Evolutionary conservation across 2,329 filamentous ascomycete species (phyloP), one percentile per base, ranked within the genome.

Genomic region (Coleophoma cylindrospora): DNA sequence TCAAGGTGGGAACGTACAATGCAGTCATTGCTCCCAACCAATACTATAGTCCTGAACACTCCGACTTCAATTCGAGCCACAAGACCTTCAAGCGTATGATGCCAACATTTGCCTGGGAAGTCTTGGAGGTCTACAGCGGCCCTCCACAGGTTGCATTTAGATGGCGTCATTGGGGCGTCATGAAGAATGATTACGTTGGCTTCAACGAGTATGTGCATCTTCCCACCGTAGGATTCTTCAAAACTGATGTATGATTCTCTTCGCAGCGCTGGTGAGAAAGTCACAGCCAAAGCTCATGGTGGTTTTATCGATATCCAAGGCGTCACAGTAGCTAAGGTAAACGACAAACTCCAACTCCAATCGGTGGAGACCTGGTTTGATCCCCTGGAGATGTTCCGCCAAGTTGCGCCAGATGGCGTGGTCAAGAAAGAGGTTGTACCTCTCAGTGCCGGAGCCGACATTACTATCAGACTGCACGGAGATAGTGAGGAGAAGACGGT

Each of bases 71-170:
- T 1, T 74, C 71, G 3, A 84, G 79, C 61, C 83, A 87, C 70
- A 86, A 86, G 72, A 81, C 80, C 0, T 87, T 87, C 66, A 86
- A 86, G 70, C 71, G 81, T 48, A 86, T 86, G 82, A 87, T 87
- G 83, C 83, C 83, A 0, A 81, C 76, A 0, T 87, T 87, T 64
- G 83, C 83, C 0, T 87, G 83, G 82, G 84, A 87, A 66, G 82
- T 87, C 1, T 63, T 84, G 14, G 83, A 86, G 63, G 81, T 87
- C 2, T 86, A 84, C 61, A 79, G 77, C 53, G 83, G 80, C 0
- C 82, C 82, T 21, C 83, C 83, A 2, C 70, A 71, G 12, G 81
- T 86, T 34, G 71, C 74, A 2, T 85, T 86, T 64, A 74, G 78
- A 57, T 87, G 83, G 83, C 71, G 83, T 5, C 84, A 87, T 63